phyloP scores from a whole-genome alignment of 2,329 filamentous ascomycete species.

The Lachnellula hyalina region DNA sequence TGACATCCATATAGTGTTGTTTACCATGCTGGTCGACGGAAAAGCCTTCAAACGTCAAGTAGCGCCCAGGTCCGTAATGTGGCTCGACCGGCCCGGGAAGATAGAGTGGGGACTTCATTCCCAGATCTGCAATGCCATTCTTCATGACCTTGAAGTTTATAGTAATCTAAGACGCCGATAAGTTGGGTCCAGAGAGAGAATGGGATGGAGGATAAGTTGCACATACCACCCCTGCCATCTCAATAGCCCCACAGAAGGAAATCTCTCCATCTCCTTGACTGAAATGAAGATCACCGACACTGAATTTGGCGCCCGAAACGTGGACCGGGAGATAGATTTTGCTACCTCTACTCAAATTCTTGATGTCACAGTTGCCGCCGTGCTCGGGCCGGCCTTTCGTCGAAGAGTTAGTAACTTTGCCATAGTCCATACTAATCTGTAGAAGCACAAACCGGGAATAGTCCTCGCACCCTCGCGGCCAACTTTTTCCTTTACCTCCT shows the following conservation, averaged over 20 bases:
- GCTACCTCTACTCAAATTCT: constrained; percentile 72
- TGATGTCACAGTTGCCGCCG: constrained; percentile 89
- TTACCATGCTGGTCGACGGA: constrained; percentile 82
- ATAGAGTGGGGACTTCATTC: constrained; percentile 79
- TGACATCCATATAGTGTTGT: constrained; percentile 25
- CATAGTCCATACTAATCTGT: neutral
- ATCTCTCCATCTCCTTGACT: constrained; percentile 88
- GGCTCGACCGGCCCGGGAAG: constrained; percentile 83
- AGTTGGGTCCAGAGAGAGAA: neutral
- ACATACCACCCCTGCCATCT: constrained; percentile 71
- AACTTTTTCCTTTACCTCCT: constrained; percentile 58
- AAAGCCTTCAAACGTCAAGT: constrained; percentile 86
- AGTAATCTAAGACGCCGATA: constrained; percentile 51
- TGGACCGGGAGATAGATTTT: constrained; percentile 88
- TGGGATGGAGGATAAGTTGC: neutral
- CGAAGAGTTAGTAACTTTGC: neutral
- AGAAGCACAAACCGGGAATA: constrained; percentile 57
- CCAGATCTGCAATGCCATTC: constrained; percentile 66
- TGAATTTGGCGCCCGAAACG: constrained; percentile 81
- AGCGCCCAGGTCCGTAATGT: constrained; percentile 75
- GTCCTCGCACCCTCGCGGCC: constrained; percentile 77
- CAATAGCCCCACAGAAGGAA: constrained; percentile 82
- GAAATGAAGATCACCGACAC: constrained; percentile 84
- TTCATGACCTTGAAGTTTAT: constrained; percentile 88
- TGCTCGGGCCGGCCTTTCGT: constrained; percentile 26